Evolutionary conservation across 768 basidiomycete genomes (phyloP).

Genomic region (Epithele typhae): DNA sequence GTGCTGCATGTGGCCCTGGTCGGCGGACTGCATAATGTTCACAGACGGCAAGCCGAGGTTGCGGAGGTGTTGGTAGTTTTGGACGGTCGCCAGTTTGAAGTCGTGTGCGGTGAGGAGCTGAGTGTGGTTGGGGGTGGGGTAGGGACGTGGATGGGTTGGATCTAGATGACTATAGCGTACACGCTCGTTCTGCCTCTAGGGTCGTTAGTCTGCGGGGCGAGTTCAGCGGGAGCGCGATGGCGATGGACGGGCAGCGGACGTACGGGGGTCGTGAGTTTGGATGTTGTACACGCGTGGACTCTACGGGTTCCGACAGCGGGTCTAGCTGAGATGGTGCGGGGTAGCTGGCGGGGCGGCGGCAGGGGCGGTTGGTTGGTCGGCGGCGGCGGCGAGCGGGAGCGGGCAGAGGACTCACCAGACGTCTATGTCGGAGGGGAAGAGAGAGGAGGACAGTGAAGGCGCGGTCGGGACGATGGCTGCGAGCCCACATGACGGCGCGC

Average conservation of each 20-base stretch:
- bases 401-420: not conserved
- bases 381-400: not conserved
- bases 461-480: constrained; percentile 7
- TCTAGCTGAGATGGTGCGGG: constrained; percentile 13
- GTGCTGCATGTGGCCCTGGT: constrained; percentile 31
- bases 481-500: constrained; percentile 16
- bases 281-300: constrained; percentile 14
- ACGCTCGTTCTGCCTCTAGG: constrained; percentile 18
- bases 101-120: constrained; percentile 11
- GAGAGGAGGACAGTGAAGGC: not conserved
- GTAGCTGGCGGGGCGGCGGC: constrained; percentile 2
- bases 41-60: constrained; percentile 22
- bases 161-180: constrained; percentile 13
- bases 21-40: constrained; percentile 30
- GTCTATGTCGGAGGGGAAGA: constrained; percentile 10
- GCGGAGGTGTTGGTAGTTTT: constrained; percentile 22
- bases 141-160: constrained; percentile 15
- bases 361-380: not conserved
- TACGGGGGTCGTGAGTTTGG: constrained; percentile 17
- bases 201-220: constrained; percentile 16
- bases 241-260: not conserved
- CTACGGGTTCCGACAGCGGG: constrained; percentile 8
- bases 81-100: constrained; percentile 23
- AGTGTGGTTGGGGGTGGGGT: constrained; percentile 11
- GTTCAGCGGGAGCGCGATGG: not conserved